A percentile compares a stretch with the other conserved stretches of the same genome.
Evolutionary conservation across 1,284 basidiomycete genomes (phyloP).

Genomic region (Cryptococcus sp.): DNA sequence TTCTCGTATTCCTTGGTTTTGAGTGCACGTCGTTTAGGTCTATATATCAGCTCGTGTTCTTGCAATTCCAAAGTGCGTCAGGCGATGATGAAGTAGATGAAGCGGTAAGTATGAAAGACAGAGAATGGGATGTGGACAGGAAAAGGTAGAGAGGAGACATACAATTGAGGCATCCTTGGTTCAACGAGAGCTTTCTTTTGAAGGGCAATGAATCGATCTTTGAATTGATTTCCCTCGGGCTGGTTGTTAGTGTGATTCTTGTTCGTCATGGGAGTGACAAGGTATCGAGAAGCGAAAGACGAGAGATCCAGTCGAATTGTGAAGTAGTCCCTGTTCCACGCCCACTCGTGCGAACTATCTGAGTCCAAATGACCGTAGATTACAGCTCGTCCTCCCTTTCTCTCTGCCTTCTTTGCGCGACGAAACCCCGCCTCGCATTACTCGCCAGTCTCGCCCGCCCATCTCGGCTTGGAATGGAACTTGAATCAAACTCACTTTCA

Average conservation of each 20-base stretch:
- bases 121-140: neutral
- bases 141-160: constrained; percentile 34
- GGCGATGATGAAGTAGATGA: constrained; percentile 1
- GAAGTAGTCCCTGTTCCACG: no score
- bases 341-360: no score
- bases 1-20: constrained; percentile 77
- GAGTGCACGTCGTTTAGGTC: constrained; percentile 60
- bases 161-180: constrained; percentile 60
- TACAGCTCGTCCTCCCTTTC: no score
- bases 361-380: no score
- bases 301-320: no score
- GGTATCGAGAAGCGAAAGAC: neutral
- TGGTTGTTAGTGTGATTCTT: constrained; percentile 40
- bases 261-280: no score
- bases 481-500: constrained; percentile 61
- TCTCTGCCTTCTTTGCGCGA: no score
- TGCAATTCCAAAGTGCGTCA: constrained; percentile 12
- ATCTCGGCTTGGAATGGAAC: neutral
- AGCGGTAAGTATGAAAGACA: constrained; percentile 4
- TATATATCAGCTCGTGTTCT: constrained; percentile 42
- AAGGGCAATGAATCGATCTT: constrained; percentile 68
- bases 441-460: neutral
- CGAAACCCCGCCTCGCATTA: no score
- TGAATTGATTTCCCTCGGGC: constrained; percentile 91
- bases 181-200: constrained; percentile 51